Base-by-base conservation (phyloP, 345 rosid genomes). In the Kandelia obovata region DNA sequence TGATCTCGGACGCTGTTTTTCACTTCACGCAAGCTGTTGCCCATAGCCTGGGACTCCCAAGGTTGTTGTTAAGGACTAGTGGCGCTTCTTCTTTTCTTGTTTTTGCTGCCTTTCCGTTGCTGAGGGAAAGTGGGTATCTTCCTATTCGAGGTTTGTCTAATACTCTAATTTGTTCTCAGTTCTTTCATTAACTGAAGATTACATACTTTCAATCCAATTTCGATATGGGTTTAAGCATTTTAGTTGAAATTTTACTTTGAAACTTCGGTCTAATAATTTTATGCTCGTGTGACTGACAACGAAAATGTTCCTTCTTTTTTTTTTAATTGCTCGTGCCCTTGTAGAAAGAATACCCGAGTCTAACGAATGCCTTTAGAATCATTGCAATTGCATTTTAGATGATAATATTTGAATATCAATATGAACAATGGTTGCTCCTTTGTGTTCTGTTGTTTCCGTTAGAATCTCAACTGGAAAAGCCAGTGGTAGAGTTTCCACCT, bases 1-100 rank as follows among this genome's bases (percentile, higher is more conserved):
- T 82, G 70, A 79, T 82, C 53, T 68, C 79, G 4, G 81, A 82
- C 69, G 73, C 79, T 34, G 43, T 28, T 25, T 77, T 70, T 59
- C 53, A 71, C 69, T 76, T 78, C 68, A 82, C 80, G 16, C 73
- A 65, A 66, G 70, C 65, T 52, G 79, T 79, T 61, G 78, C 81
- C 28, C 10, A 65, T 21, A 57, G 26, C 34, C 73, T 73, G 43
- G 59, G 59, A 58, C 61, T 82, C 27, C 78, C 77, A 9, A 71
- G 81, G 53, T 37, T 79, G 20, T 76, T 79, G 25, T 53, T 84
- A 30, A 70, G 82, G 39, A 79, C 79, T 6, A 62, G 82, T 1
- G 75, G 80, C 21, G 80, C 74, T 26, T 72, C 64, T 2, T 77
- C 80, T 30, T 75, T 81, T 43, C 60, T 60, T 67, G 75, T 61